phyloP scores from a whole-genome alignment of 78 protist genomes.

The Guillardia theta region DNA sequence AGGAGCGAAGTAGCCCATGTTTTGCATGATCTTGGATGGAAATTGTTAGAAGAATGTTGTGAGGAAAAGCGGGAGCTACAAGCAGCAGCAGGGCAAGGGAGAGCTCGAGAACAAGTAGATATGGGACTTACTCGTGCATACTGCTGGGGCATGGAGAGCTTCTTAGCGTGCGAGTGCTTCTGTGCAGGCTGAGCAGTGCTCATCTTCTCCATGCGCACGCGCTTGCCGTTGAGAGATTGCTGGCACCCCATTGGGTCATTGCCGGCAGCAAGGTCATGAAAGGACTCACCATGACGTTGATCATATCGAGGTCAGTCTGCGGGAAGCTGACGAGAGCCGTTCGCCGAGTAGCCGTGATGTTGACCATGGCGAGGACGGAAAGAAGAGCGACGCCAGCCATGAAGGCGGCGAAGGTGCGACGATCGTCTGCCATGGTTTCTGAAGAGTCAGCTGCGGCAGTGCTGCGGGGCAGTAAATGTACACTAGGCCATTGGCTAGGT shows the following conservation, averaged over 20 bases:
- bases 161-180: background rate
- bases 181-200: background rate
- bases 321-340: background rate
- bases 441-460: no score
- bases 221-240: no score
- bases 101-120: background rate
- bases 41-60: background rate
- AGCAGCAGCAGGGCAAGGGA: background rate
- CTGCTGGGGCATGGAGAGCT: background rate
- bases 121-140: background rate
- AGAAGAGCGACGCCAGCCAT: background rate
- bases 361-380: background rate
- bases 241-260: background rate
- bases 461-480: no score
- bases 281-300: background rate
- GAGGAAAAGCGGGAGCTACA: background rate
- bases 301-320: conserved; percentile 10
- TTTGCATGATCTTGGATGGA: background rate
- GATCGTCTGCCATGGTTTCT: no score
- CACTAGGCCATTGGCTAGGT: no score
- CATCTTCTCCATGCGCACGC: background rate
- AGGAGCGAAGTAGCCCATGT: background rate
- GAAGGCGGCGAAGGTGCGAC: background rate
- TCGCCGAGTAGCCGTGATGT: background rate
- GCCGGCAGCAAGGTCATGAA: background rate